Evolutionary conservation across 345 rosid species (phyloP), one percentile per base, ranked within the genome.

Genomic region (Excoecaria agallocha): DNA sequence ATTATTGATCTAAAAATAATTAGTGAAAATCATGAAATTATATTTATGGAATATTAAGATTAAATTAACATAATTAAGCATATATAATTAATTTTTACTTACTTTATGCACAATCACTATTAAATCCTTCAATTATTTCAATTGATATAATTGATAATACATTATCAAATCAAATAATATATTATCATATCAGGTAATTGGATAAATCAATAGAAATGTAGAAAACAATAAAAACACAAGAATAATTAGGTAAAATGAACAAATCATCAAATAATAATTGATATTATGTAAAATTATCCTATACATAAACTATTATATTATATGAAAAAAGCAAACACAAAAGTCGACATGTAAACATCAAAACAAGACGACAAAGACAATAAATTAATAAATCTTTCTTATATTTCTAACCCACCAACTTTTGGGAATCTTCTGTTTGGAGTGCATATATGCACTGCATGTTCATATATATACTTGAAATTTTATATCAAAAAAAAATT

Each of bases 371-470:
- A 74, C 71, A 74, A 25, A 30, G 48, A 37, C 65, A 57, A 66
- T 58, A 64, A 72, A 25, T 41, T 5, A 46, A 62, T 39, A 62
- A 16, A 6, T 37, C 13, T 17, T 66, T 11, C 11, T 13, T 49
- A 19, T 38, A 56, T 55, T 19, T 56, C 16, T 54, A 19, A 20
- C 22, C 52, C 77, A 67, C 45, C 72, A 46, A 35, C 77, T 66
- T 56, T 74, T 67, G 71, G 71, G 43, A 25, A 43, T 66, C 49
- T 74, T 75, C 17, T 68, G 59, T 25, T 74, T 74, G 77, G 72
- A 56, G 4, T 30, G 8, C 20, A 0, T 30, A 30, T 16, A 57
- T 35, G 55, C 48, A 0, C 65, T n/a, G 22, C 62, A 73, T n/a
- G 24, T 63, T 50, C 68, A 20, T 20, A n/a, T 45, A 30, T 30